Evolutionary conservation across 306 rosid species (phyloP).

Genomic region (Lathyrus sativus): DNA sequence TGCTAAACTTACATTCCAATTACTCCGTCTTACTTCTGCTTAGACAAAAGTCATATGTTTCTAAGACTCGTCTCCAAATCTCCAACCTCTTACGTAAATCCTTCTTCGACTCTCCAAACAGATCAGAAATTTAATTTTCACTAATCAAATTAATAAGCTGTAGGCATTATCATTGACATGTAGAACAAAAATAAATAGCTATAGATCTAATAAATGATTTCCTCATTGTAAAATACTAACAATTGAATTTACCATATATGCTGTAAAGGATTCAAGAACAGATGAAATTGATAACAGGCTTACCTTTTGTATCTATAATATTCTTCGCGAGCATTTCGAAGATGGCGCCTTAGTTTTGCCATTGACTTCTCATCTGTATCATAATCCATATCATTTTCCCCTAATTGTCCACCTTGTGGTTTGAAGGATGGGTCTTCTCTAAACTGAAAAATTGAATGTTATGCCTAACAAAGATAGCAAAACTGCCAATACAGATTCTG

Average conservation of each 20-base stretch:
- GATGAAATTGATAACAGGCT: conserved; percentile 29
- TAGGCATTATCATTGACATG: conserved; percentile 14
- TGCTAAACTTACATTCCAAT: no score
- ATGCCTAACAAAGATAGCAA: conserved; percentile 33
- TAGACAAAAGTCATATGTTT: no score
- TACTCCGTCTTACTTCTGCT: no score
- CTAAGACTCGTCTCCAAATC: no score
- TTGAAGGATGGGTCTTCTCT: conserved; percentile 90
- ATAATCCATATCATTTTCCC: conserved; percentile 94
- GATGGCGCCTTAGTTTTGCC: conserved; percentile 91
- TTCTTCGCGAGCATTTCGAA: conserved; percentile 84
- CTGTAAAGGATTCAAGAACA: conserved; percentile 24
- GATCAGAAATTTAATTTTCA: neutral
- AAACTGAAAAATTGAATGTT: conserved; percentile 54
- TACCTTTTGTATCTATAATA: conserved; percentile 91
- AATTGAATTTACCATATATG: conserved; percentile 25
- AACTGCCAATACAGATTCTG: neutral
- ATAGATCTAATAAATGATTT: conserved; percentile 10
- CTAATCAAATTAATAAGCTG: neutral
- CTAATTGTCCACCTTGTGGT: conserved; percentile 91
- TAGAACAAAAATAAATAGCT: conserved; percentile 22
- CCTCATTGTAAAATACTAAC: conserved; percentile 15
- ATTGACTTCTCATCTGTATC: conserved; percentile 97
- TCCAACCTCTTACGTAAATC: no score
- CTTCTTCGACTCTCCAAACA: neutral